Percentiles rank a stretch among this genome's conserved stretches.
Evolutionary conservation across 352 stramenopile species (phyloP).

Genomic region (Globisporangium recalcitrans): DNA sequence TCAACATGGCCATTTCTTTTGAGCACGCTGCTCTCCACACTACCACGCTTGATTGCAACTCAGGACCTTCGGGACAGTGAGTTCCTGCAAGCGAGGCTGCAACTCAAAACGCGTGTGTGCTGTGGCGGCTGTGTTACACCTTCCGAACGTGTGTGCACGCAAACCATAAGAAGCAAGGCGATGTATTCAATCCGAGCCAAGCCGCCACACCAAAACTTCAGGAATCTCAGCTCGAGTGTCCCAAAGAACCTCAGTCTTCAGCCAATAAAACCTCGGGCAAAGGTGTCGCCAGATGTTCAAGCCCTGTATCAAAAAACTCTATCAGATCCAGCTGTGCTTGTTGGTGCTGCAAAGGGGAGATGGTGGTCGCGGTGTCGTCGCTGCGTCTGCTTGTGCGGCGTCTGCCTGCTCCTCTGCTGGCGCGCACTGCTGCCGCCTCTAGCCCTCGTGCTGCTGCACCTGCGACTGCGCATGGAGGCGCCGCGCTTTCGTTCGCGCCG

Average conservation of each 20-base stretch:
- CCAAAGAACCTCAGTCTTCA: neutral
- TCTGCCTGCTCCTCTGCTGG: neutral
- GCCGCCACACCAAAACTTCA: too few relatives aligned
- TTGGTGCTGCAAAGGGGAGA: neutral
- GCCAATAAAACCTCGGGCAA: neutral
- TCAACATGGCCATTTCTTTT: conserved; percentile 1
- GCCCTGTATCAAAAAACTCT: neutral
- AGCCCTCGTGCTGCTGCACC: too few relatives aligned
- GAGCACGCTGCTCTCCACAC: neutral
- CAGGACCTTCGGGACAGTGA: neutral
- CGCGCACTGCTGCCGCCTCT: neutral
- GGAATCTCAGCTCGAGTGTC: too few relatives aligned
- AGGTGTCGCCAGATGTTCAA: neutral
- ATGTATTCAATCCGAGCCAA: too few relatives aligned
- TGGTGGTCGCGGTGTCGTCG: conserved; percentile 1
- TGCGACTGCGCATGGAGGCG: neutral
- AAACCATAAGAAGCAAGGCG: too few relatives aligned
- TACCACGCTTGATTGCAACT: neutral
- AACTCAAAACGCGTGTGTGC: neutral
- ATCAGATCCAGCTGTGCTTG: neutral
- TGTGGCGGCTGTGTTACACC: neutral
- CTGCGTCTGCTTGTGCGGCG: neutral
- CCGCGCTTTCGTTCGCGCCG: neutral
- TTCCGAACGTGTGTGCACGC: too few relatives aligned
- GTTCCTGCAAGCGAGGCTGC: neutral